These are phyloP conservation scores for Debaryomycetaceae sp. DNA, from an alignment of 1,139 yeast genomes.

Conservation along the genomic window DNA sequence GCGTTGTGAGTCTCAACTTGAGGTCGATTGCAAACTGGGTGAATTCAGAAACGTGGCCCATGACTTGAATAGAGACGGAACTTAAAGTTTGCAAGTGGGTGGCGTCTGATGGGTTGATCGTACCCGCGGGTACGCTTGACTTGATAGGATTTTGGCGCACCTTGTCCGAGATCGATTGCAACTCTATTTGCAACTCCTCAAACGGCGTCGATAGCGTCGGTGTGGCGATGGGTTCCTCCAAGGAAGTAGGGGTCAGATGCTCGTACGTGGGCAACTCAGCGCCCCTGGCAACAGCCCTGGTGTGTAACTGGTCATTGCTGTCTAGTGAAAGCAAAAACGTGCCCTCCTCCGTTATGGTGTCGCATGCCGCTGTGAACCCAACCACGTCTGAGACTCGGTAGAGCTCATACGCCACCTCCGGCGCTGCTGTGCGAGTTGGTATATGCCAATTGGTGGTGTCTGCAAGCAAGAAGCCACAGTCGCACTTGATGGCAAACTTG, in stretches of 20 bases:
- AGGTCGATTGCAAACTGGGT: constrained; percentile 21
- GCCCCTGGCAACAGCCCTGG: constrained; percentile 1
- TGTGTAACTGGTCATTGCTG: background rate
- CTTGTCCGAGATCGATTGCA: background rate
- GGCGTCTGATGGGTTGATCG: constrained; percentile 1
- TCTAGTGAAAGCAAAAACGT: constrained; percentile 2
- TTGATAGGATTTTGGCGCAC: background rate
- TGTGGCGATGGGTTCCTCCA: background rate
- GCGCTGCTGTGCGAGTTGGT: too few relatives aligned
- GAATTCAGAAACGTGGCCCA: constrained; percentile 16
- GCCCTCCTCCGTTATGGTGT: constrained; percentile 5
- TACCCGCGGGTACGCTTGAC: background rate
- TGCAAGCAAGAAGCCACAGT: too few relatives aligned
- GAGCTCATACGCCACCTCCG: too few relatives aligned
- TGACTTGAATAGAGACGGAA: constrained; percentile 16
- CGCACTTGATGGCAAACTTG: too few relatives aligned
- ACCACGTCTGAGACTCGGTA: too few relatives aligned
- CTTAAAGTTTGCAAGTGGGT: constrained; percentile 12
- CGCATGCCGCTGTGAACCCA: constrained; percentile 3
- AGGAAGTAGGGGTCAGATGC: too few relatives aligned
- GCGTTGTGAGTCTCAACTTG: constrained; percentile 18
- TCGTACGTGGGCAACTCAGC: too few relatives aligned
- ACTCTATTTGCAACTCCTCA: constrained; percentile 11
- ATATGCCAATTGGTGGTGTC: too few relatives aligned
- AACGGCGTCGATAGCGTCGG: constrained; percentile 9